Evolutionary conservation across 768 basidiomycete genomes (phyloP).

Genomic region (Myochromella boudieri): DNA sequence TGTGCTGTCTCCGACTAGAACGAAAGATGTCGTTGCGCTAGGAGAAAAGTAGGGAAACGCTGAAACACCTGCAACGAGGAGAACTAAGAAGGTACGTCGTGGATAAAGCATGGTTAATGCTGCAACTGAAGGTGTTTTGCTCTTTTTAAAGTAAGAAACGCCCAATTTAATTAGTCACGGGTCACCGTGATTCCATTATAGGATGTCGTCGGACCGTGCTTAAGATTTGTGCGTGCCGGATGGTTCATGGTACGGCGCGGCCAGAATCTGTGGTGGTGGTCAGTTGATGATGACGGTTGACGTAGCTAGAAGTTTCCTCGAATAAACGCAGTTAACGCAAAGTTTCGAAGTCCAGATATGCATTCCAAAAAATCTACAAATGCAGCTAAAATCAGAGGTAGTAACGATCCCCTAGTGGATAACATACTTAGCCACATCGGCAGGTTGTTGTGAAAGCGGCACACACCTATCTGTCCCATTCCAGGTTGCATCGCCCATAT

Average conservation of each 20-base stretch:
- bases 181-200: too few species aligned
- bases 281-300: constrained; percentile 4
- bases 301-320: neutral
- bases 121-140: neutral
- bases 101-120: constrained; percentile 4
- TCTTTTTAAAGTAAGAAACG: constrained; percentile 4
- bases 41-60: neutral
- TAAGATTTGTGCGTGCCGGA: too few species aligned
- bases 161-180: neutral
- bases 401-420: constrained; percentile 37
- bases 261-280: neutral
- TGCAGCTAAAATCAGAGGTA: constrained; percentile 26
- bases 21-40: constrained; percentile 35
- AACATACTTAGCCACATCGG: constrained; percentile 11
- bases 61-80: constrained; percentile 1
- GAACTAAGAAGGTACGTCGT: neutral
- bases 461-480: constrained; percentile 77
- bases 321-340: too few species aligned
- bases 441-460: neutral
- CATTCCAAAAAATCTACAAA: neutral
- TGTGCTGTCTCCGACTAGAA: constrained; percentile 40
- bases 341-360: neutral
- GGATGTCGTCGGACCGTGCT: too few species aligned
- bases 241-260: too few species aligned
- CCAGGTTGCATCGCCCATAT: constrained; percentile 87